These are phyloP conservation scores for Turnera subulata DNA, from an alignment of 345 rosid species.

Conservation along the genomic window DNA sequence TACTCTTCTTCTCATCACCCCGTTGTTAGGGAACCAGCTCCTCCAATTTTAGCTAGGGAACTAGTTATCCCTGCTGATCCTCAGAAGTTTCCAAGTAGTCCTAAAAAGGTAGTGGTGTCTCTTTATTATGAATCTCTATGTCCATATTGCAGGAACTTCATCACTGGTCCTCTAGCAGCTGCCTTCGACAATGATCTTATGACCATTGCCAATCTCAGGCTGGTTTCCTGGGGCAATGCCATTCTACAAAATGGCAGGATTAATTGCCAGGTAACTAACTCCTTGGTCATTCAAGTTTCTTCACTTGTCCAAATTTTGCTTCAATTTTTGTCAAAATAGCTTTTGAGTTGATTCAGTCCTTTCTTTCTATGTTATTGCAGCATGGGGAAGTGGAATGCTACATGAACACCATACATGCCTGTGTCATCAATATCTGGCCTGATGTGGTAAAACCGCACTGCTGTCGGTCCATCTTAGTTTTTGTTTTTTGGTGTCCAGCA, in stretches of 20 bases:
- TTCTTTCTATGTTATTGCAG: background rate
- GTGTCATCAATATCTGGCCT: background rate
- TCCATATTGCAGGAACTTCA: constrained; percentile 39
- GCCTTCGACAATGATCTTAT: constrained; percentile 26
- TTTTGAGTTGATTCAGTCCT: background rate
- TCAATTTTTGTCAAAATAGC: background rate
- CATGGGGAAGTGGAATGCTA: constrained; percentile 5
- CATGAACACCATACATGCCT: constrained; percentile 3
- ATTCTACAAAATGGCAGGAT: constrained; percentile 21
- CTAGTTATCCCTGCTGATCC: background rate
- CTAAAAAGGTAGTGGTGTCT: constrained; percentile 8
- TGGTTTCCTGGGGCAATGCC: constrained; percentile 53
- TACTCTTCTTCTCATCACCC: background rate
- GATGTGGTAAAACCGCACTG: background rate
- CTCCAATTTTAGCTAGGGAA: background rate
- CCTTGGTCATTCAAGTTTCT: background rate
- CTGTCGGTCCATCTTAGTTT: background rate
- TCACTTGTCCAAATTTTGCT: background rate
- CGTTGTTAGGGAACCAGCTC: background rate
- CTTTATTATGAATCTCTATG: constrained; percentile 49
- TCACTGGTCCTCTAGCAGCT: constrained; percentile 26
- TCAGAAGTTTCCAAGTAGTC: background rate
- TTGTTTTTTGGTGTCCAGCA: background rate
- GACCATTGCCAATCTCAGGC: constrained; percentile 40
- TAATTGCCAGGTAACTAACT: constrained; percentile 39